Conservation (phyloP, 2,329 filamentous ascomycete species). For the Colletotrichum cordylinicola region DNA sequence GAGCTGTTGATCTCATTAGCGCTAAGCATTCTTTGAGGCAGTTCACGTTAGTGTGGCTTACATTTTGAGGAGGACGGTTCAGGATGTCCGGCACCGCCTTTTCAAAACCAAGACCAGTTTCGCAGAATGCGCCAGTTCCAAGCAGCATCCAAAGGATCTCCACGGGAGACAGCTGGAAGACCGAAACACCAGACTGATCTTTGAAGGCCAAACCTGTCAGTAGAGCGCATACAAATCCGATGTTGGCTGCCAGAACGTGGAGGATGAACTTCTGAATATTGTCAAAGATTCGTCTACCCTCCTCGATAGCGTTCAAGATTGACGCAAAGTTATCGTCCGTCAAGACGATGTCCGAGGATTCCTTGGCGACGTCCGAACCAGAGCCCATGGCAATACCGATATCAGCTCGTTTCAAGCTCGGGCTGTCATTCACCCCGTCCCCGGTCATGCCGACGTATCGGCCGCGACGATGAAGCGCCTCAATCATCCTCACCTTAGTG, state of each 20-base stretch:
- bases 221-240: constrained; percentile 72
- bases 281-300: constrained; percentile 75
- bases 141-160: constrained; percentile 85
- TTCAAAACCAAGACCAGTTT: constrained; percentile 81
- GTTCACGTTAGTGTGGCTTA: background rate
- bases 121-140: constrained; percentile 76
- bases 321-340: constrained; percentile 78
- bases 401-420: constrained; percentile 72
- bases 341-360: constrained; percentile 70
- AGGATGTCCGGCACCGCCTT: constrained; percentile 73
- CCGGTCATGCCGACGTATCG: constrained; percentile 59
- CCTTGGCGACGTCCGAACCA: constrained; percentile 69
- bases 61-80: constrained; percentile 65
- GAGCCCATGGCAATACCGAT: constrained; percentile 75
- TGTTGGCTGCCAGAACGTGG: constrained; percentile 72
- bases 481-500: constrained; percentile 78
- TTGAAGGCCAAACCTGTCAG: constrained; percentile 77
- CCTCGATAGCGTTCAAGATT: constrained; percentile 74
- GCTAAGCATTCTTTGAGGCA: background rate
- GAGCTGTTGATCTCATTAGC: constrained; percentile 39
- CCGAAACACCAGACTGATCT: constrained; percentile 66
- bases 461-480: constrained; percentile 70
- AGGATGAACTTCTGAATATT: constrained; percentile 80
- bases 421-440: constrained; percentile 77
- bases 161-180: constrained; percentile 77